Conservation (phyloP, 2,329 filamentous ascomycete species). For the Colletotrichum orbiculare region DNA sequence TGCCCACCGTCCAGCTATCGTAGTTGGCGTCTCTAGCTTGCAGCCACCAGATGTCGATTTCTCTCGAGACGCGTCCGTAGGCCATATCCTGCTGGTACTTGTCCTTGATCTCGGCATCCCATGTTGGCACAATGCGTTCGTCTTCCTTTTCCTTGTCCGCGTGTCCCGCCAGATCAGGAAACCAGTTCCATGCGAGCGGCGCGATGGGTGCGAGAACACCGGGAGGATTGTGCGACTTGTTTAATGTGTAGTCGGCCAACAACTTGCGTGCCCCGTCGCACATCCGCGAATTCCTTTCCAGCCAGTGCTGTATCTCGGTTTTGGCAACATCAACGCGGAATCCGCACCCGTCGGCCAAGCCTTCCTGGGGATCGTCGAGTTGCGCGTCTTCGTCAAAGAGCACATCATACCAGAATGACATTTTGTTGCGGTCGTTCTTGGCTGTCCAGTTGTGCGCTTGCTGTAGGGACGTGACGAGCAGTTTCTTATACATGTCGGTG, state of each 20-base stretch:
- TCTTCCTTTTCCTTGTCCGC: constrained; percentile 49
- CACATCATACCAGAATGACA: constrained; percentile 75
- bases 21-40: constrained; percentile 69
- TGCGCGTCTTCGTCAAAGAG: constrained; percentile 69
- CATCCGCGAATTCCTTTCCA: constrained; percentile 69
- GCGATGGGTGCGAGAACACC: constrained; percentile 62
- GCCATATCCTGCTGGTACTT: constrained; percentile 69
- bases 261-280: constrained; percentile 66
- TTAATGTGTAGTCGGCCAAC: constrained; percentile 65
- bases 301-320: constrained; percentile 70
- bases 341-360: constrained; percentile 61
- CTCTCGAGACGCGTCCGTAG: constrained; percentile 71
- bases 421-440: constrained; percentile 76
- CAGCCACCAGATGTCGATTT: constrained; percentile 75
- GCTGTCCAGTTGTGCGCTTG: constrained; percentile 77
- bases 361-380: constrained; percentile 61
- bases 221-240: constrained; percentile 59
- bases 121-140: constrained; percentile 58
- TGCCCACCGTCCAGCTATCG: constrained; percentile 66
- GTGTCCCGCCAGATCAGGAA: constrained; percentile 52
- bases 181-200: constrained; percentile 67
- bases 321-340: constrained; percentile 69
- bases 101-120: constrained; percentile 63
- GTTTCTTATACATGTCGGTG: constrained; percentile 74
- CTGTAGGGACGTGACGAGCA: constrained; percentile 73